Percentiles rank a stretch among this genome's conserved stretches.
Evolutionary conservation across 257 asterid genomes (phyloP).

Genomic region (Henckelia pumila): DNA sequence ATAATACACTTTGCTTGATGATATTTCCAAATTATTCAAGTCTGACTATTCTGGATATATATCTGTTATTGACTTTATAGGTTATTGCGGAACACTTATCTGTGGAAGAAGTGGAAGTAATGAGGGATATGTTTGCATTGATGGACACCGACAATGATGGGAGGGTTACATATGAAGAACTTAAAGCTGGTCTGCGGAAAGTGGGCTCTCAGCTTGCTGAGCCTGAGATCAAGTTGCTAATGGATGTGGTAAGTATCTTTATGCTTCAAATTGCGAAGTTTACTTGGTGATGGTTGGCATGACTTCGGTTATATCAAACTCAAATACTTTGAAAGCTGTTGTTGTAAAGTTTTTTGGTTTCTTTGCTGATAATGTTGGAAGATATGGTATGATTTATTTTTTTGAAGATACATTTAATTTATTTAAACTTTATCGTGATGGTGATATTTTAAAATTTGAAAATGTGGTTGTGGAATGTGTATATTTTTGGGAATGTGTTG

Average conservation of each 20-base stretch:
- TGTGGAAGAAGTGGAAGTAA: slow-evolving; percentile 61
- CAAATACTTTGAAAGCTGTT: background rate
- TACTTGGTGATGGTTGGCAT: background rate
- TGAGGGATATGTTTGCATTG: slow-evolving; percentile 55
- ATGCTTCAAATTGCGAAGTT: background rate
- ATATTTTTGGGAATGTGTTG: background rate
- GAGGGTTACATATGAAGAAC: slow-evolving; percentile 64
- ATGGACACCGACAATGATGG: slow-evolving; percentile 72
- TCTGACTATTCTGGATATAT: too few relatives aligned
- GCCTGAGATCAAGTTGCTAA: slow-evolving; percentile 54
- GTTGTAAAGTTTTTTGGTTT: background rate
- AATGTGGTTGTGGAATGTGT: background rate
- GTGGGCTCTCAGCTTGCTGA: slow-evolving; percentile 60
- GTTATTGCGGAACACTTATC: slow-evolving; percentile 65
- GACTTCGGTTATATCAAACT: background rate
- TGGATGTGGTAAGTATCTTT: slow-evolving; percentile 50
- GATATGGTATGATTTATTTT: background rate
- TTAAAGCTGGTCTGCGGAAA: slow-evolving; percentile 56
- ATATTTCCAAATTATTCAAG: too few relatives aligned
- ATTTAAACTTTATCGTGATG: background rate
- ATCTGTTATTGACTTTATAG: slow-evolving; percentile 18
- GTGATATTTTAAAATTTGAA: background rate
- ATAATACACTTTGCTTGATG: background rate
- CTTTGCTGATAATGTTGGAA: background rate
- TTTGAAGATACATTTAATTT: background rate